phyloP scores from a whole-genome alignment of 169 alveolate genomes.

The Miamiensis avidus region DNA sequence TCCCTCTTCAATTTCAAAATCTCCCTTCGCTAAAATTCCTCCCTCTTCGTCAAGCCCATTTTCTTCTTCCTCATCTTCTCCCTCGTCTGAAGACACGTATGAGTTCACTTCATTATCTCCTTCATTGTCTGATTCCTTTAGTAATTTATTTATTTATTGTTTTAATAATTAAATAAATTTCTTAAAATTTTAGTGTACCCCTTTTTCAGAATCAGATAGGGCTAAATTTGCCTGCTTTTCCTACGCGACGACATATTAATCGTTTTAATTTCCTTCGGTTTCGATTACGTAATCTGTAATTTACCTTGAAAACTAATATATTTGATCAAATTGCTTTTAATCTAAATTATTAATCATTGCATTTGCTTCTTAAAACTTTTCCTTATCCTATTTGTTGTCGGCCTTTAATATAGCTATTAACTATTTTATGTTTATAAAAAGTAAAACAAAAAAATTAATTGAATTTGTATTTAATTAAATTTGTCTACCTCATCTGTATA shows the following conservation, averaged over 20 bases:
- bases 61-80: conserved; percentile 64
- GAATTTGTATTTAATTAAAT: background rate
- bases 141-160: too few species aligned
- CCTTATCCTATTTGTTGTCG: background rate
- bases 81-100: conserved; percentile 49
- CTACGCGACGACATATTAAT: background rate
- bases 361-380: background rate
- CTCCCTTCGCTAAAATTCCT: conserved; percentile 25
- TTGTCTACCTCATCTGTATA: conserved; percentile 95
- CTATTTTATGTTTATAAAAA: background rate
- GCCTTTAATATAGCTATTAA: background rate
- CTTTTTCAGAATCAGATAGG: background rate
- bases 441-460: background rate
- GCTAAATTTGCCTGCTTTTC: background rate
- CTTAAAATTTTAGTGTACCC: too few species aligned
- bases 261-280: background rate
- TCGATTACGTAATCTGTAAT: background rate
- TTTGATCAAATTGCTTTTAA: background rate
- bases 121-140: too few species aligned
- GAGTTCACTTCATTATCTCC: background rate
- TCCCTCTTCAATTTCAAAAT: conserved; percentile 13
- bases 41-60: conserved; percentile 40
- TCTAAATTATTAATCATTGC: background rate
- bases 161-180: too few species aligned
- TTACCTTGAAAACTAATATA: background rate